Percentiles rank a stretch among this genome's conserved stretches.
Conservation (phyloP, 2,329 filamentous ascomycete genomes). For the Parafenestella ontariensis region DNA sequence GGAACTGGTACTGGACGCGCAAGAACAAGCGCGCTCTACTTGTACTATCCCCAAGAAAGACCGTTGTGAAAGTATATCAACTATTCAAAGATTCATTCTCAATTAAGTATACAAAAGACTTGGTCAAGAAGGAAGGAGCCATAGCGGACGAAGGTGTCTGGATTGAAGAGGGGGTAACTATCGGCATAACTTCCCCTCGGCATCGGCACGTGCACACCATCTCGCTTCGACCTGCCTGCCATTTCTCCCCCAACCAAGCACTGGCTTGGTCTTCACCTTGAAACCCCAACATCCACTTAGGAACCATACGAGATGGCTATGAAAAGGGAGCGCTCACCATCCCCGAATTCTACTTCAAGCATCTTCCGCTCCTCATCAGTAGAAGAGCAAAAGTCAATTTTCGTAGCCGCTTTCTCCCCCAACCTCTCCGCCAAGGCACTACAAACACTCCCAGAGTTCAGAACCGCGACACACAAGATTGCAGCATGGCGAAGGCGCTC, state of each 20-base stretch:
- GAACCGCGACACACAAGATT: slow-evolving; percentile 58
- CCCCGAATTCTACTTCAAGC: slow-evolving; percentile 20
- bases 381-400: slow-evolving; percentile 59
- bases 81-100: neutral
- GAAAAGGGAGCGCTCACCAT: slow-evolving; percentile 38
- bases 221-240: slow-evolving; percentile 19
- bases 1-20: neutral
- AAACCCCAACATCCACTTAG: neutral
- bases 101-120: neutral
- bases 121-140: neutral
- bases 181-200: slow-evolving; percentile 17
- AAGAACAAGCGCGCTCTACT: neutral
- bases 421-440: slow-evolving; percentile 50
- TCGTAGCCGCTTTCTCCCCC: slow-evolving; percentile 60
- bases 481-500: slow-evolving; percentile 59
- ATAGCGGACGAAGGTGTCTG: neutral
- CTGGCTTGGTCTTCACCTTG: slow-evolving; percentile 5
- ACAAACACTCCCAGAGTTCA: slow-evolving; percentile 54
- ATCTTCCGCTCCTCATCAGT: slow-evolving; percentile 56
- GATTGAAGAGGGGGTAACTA: neutral
- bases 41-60: neutral
- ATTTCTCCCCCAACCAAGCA: slow-evolving; percentile 3
- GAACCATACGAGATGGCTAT: slow-evolving; percentile 32
- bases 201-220: slow-evolving; percentile 3
- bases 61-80: neutral